Evolutionary conservation across 176 grass and related monocot genomes (phyloP), one percentile per base, ranked within the genome.

Genomic region (Aegilops longissima): DNA sequence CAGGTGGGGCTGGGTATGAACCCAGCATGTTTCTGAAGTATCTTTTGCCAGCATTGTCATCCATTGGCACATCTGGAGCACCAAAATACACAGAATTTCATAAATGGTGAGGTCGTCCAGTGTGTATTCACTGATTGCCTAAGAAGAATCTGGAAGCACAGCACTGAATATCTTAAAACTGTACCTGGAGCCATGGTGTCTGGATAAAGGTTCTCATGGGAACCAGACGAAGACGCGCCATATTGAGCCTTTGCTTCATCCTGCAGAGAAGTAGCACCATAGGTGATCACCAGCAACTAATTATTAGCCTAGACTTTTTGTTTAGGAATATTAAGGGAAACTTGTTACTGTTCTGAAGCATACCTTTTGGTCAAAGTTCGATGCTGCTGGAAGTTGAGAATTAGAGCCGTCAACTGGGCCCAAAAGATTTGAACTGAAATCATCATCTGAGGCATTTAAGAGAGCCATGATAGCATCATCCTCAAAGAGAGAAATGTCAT

Each of bases 371-470:
- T 70, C 72, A 30, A 88, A 83, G 77, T 71, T 80, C 2, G 59
- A 18, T 73, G 66, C 54, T 9, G 89, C 89, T 58, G 76, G 58
- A 84, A 68, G 30, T 69, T 70, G 80, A 73, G 83, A 64, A 66
- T 64, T 66, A 42, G 71, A 54, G 12, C 42, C 83, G 45, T 88
- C 79, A 25, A 9, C 14, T 73, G 78, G 75, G 66, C 66, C 81
- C 8, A 49, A 35, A 79, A 87, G 77, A 84, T 95, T 83, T 73
- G 84, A 83, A 36, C 90, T 84, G 39, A 92, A 86, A 90, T 92
- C 82, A 38, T 84, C 72, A 13, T 96, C 96, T 2, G 90, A 69
- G 27, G 93, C 79, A 79, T 96, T 82, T 25, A 98, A 98, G 79
- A 83, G 91, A 47, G 75, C 86, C 88, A 94, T 82, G 56, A 92